phyloP scores from a whole-genome alignment of 73 alveolate genomes.

The Blepharisma stoltei region DNA sequence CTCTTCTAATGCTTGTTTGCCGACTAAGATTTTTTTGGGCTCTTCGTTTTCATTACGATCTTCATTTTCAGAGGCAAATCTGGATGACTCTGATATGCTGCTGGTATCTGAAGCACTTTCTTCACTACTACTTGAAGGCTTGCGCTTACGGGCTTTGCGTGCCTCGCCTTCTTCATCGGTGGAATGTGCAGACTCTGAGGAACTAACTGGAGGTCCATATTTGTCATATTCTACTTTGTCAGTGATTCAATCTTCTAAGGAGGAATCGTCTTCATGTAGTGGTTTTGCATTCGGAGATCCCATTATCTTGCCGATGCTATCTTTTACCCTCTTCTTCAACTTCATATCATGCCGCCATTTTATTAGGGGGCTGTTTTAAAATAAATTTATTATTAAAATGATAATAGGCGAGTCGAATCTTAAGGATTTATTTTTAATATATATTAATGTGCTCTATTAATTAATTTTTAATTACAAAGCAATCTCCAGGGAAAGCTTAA shows the following conservation, averaged over 20 bases:
- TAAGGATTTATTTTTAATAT: too few relatives aligned
- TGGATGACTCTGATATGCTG: not conserved
- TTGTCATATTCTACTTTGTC: not conserved
- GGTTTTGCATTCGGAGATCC: not conserved
- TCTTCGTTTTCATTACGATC: not conserved
- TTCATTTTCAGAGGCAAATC: too few relatives aligned
- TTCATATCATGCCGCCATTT: too few relatives aligned
- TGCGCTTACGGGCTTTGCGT: not conserved
- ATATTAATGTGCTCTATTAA: too few relatives aligned
- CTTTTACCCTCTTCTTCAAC: too few relatives aligned
- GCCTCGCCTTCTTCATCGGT: slow-evolving; percentile 12
- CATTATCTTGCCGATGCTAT: too few relatives aligned
- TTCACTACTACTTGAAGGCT: not conserved
- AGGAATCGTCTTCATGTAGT: slow-evolving; percentile 2
- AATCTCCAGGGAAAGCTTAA: too few relatives aligned
- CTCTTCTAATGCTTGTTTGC: slow-evolving; percentile 18
- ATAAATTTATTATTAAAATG: too few relatives aligned
- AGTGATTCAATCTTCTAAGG: slow-evolving; percentile 11
- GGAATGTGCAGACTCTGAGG: slow-evolving; percentile 28
- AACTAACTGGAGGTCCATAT: slow-evolving; percentile 18
- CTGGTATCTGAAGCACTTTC: not conserved
- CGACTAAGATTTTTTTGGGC: not conserved
- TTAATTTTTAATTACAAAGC: too few relatives aligned
- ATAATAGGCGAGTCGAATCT: too few relatives aligned
- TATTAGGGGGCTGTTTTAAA: too few relatives aligned